These are phyloP conservation scores for Geranium brycei DNA, from an alignment of 345 rosid species.

Conservation along the genomic window DNA sequence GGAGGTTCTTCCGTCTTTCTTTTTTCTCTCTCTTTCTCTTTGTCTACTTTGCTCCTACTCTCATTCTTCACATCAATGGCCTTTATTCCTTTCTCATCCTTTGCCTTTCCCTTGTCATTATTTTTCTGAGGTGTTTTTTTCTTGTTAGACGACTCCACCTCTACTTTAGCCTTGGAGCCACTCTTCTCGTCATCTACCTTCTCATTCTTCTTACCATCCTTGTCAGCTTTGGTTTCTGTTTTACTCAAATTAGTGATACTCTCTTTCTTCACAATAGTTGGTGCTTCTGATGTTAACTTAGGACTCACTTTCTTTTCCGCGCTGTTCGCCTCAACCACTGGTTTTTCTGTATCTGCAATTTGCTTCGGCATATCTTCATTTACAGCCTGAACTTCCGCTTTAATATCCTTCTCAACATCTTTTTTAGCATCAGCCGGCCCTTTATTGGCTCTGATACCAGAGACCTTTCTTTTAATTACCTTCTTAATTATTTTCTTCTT, in stretches of 20 bases:
- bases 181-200: conserved; percentile 20
- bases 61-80: conserved; percentile 38
- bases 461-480: conserved; percentile 64
- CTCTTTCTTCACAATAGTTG: conserved; percentile 29
- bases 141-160: conserved; percentile 24
- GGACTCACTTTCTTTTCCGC: conserved; percentile 17
- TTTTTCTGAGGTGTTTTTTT: conserved; percentile 26
- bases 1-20: conserved; percentile 66
- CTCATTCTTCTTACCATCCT: conserved; percentile 38
- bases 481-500: conserved; percentile 72
- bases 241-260: conserved; percentile 22
- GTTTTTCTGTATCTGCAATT: conserved; percentile 21
- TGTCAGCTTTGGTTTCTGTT: conserved; percentile 18
- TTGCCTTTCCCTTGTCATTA: conserved; percentile 23
- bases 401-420: conserved; percentile 29
- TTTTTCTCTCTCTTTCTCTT: conserved; percentile 47
- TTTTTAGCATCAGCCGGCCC: conserved; percentile 24
- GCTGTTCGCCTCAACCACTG: conserved; percentile 11
- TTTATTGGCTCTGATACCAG: conserved; percentile 23
- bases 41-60: conserved; percentile 25
- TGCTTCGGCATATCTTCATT: conserved; percentile 14
- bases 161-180: conserved; percentile 11
- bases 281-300: conserved; percentile 17
- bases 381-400: conserved; percentile 17
- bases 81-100: conserved; percentile 35